Evolutionary conservation across 164 flowering plant species (phyloP).

Genomic region (Cinnamomum chago): DNA sequence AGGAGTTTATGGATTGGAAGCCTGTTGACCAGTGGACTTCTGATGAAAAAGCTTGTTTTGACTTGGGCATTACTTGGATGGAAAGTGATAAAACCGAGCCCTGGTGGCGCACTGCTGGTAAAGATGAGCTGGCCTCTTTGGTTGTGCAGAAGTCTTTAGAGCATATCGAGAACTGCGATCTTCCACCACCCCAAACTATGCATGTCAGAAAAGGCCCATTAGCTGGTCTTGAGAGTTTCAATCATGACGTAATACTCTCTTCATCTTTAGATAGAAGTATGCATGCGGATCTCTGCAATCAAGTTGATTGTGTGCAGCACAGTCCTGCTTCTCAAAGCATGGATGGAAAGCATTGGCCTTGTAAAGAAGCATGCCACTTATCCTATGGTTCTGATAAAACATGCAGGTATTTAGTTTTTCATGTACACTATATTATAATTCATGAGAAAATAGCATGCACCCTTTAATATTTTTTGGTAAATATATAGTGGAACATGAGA

Average conservation of each 20-base stretch:
- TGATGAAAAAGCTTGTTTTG: conserved; percentile 27
- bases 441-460: too few relatives aligned
- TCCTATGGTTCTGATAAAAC: conserved; percentile 17
- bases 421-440: too few relatives aligned
- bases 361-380: conserved; percentile 17
- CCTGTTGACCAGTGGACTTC: conserved; percentile 10
- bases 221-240: conserved; percentile 23
- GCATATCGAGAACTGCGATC: conserved; percentile 51
- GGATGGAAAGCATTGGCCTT: conserved; percentile 13
- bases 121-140: conserved; percentile 47
- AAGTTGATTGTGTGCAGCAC: conserved; percentile 7
- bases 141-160: conserved; percentile 45
- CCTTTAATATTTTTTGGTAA: too few relatives aligned
- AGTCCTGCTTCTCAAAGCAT: conserved; percentile 18
- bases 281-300: conserved; percentile 1
- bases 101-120: conserved; percentile 53
- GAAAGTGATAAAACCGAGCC: conserved; percentile 41
- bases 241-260: conserved; percentile 12
- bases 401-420: conserved; percentile 31
- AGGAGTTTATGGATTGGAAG: conserved; percentile 27
- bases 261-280: conserved; percentile 24
- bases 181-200: conserved; percentile 39
- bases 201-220: conserved; percentile 24
- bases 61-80: conserved; percentile 33
- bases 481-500: too few relatives aligned